phyloP scores from a whole-genome alignment of 2,329 filamentous ascomycete species.

The Hypoxylon sp. region DNA sequence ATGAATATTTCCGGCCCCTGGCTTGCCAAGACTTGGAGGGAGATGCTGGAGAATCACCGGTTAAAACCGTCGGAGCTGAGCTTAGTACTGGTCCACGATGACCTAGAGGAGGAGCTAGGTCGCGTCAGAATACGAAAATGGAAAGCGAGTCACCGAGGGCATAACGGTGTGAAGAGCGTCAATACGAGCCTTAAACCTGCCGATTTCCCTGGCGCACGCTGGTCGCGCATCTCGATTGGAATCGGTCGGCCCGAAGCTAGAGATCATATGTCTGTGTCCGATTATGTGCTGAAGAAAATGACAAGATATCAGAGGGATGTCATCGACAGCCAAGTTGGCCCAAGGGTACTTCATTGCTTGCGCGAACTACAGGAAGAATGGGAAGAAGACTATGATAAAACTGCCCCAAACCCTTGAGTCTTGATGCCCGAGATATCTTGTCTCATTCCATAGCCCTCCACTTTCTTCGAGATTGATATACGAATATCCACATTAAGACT shows the following conservation, averaged over 20 bases:
- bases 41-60: constrained; percentile 62
- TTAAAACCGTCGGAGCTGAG: constrained; percentile 55
- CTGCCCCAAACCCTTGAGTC: neutral
- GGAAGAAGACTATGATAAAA: constrained; percentile 32
- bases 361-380: constrained; percentile 62
- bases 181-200: constrained; percentile 63
- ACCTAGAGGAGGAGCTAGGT: constrained; percentile 81
- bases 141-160: constrained; percentile 75
- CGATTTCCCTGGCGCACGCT: constrained; percentile 60
- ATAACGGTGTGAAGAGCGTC: constrained; percentile 82
- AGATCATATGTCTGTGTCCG: constrained; percentile 75
- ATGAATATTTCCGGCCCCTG: constrained; percentile 90
- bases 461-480: neutral
- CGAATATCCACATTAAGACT: neutral
- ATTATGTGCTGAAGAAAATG: constrained; percentile 83
- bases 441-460: too few species aligned
- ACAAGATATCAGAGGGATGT: constrained; percentile 64
- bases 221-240: constrained; percentile 80
- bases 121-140: constrained; percentile 75
- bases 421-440: neutral
- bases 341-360: constrained; percentile 66
- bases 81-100: constrained; percentile 89
- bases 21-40: constrained; percentile 75
- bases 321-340: constrained; percentile 67
- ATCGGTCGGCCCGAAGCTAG: constrained; percentile 86